Percentiles rank a stretch among this genome's conserved stretches.
Evolutionary conservation across 2,329 filamentous ascomycete species (phyloP).

Genomic region (Nemania serpens): DNA sequence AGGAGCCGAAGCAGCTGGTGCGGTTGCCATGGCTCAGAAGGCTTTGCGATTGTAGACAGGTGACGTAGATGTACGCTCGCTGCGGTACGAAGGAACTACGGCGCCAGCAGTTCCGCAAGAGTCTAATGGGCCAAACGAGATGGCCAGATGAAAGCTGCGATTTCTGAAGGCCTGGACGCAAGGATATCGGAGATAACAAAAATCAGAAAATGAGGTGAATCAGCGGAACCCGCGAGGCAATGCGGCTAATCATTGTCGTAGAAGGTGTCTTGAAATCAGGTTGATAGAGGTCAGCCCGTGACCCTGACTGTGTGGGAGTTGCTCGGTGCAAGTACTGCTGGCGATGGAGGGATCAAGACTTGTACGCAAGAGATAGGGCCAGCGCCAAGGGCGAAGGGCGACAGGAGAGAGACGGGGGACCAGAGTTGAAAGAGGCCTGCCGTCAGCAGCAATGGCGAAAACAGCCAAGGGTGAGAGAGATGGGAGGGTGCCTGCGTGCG

Average conservation of each 20-base stretch:
- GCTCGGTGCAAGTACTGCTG: constrained; percentile 9
- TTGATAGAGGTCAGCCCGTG: constrained; percentile 34
- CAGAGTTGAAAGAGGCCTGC: constrained; percentile 24
- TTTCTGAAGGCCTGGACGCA: constrained; percentile 29
- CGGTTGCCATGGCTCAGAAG: constrained; percentile 37
- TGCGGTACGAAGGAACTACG: constrained; percentile 12
- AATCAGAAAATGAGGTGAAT: constrained; percentile 61
- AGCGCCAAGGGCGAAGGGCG: constrained; percentile 27
- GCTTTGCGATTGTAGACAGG: constrained; percentile 10
- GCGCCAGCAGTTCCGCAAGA: constrained; percentile 24
- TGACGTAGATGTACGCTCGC: neutral
- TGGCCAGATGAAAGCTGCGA: constrained; percentile 23
- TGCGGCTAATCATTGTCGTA: constrained; percentile 62
- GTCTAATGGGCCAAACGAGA: constrained; percentile 27
- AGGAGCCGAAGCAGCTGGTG: constrained; percentile 36
- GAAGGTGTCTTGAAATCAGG: constrained; percentile 45
- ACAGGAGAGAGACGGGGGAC: constrained; percentile 15
- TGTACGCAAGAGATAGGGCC: constrained; percentile 23
- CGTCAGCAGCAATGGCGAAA: constrained; percentile 32
- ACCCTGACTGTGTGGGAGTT: constrained; percentile 22
- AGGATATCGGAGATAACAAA: constrained; percentile 36
- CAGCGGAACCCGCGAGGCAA: constrained; percentile 56
- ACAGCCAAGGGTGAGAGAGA: constrained; percentile 25
- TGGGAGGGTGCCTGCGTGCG: constrained; percentile 4
- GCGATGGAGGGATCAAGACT: constrained; percentile 18